phyloP scores from a whole-genome alignment of 2,329 filamentous ascomycete genomes.

The Pseudocercospora crystallina region DNA sequence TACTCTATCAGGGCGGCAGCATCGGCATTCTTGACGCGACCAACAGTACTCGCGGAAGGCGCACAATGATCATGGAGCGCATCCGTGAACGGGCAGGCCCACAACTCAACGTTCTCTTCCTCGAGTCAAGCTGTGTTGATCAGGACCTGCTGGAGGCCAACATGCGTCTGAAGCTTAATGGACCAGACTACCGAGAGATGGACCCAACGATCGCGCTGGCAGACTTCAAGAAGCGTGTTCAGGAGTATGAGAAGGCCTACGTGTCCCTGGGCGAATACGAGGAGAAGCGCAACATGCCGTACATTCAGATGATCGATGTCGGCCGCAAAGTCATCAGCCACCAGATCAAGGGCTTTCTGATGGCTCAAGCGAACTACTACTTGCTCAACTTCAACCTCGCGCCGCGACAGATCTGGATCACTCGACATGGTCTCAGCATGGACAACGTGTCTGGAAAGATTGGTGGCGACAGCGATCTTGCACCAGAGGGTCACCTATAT shows the following conservation, averaged over 20 bases:
- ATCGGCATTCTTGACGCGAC: slow-evolving; percentile 96
- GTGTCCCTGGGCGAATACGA: slow-evolving; percentile 75
- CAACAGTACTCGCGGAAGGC: slow-evolving; percentile 86
- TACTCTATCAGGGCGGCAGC: slow-evolving; percentile 76
- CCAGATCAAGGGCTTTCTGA: slow-evolving; percentile 86
- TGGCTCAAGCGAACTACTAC: slow-evolving; percentile 89
- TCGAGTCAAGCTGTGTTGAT: slow-evolving; percentile 91
- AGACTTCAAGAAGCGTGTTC: slow-evolving; percentile 91
- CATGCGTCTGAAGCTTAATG: slow-evolving; percentile 93
- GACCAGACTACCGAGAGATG: slow-evolving; percentile 93
- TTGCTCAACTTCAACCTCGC: slow-evolving; percentile 95
- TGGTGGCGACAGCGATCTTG: slow-evolving; percentile 84
- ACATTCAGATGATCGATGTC: slow-evolving; percentile 97
- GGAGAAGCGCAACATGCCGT: slow-evolving; percentile 86
- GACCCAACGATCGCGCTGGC: slow-evolving; percentile 79
- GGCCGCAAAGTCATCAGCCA: slow-evolving; percentile 91
- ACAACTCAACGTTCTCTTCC: slow-evolving; percentile 84
- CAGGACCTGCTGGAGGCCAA: slow-evolving; percentile 84
- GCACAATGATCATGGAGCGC: slow-evolving; percentile 71
- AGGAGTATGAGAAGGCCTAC: slow-evolving; percentile 91
- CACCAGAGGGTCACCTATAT: slow-evolving; percentile 76
- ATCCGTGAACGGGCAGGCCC: slow-evolving; percentile 81
- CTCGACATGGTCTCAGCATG: slow-evolving; percentile 83
- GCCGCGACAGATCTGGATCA: slow-evolving; percentile 97
- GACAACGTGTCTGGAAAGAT: slow-evolving; percentile 89